Conservation (phyloP, 768 basidiomycete genomes). For the Panaeolus cyanescens region DNA sequence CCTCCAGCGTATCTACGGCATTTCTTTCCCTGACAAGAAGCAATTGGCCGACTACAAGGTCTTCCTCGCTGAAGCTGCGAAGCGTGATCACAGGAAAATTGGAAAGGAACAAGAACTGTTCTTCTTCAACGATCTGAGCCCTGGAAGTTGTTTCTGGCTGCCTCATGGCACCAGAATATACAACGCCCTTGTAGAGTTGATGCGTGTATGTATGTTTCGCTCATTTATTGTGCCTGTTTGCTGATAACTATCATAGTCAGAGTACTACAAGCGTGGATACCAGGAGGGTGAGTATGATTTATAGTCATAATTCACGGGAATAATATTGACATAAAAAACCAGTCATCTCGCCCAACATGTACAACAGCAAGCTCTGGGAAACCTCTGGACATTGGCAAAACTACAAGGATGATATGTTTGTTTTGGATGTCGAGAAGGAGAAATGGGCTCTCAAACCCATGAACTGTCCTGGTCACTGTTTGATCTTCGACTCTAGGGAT, state of each 20-base stretch:
- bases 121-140: conserved; percentile 97
- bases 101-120: conserved; percentile 98
- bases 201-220: conserved; percentile 63
- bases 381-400: conserved; percentile 98
- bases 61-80: conserved; percentile 97
- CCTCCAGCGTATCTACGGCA: conserved; percentile 94
- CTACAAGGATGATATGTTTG: conserved; percentile 98
- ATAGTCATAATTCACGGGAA: not conserved
- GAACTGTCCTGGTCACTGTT: conserved; percentile 98
- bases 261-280: conserved; percentile 96
- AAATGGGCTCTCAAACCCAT: conserved; percentile 96
- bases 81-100: conserved; percentile 95
- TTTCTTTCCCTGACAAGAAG: conserved; percentile 98
- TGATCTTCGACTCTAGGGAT: conserved; percentile 94
- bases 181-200: conserved; percentile 87
- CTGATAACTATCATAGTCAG: conserved; percentile 48
- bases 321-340: not conserved
- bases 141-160: conserved; percentile 95
- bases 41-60: conserved; percentile 93
- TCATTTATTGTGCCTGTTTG: not conserved
- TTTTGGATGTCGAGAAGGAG: conserved; percentile 93
- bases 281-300: conserved; percentile 82
- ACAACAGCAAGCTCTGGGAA: conserved; percentile 95
- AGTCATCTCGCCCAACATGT: conserved; percentile 99
- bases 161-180: conserved; percentile 98